Conservation (phyloP, 805 yeast genomes). For the Wickerhamomyces alni region DNA sequence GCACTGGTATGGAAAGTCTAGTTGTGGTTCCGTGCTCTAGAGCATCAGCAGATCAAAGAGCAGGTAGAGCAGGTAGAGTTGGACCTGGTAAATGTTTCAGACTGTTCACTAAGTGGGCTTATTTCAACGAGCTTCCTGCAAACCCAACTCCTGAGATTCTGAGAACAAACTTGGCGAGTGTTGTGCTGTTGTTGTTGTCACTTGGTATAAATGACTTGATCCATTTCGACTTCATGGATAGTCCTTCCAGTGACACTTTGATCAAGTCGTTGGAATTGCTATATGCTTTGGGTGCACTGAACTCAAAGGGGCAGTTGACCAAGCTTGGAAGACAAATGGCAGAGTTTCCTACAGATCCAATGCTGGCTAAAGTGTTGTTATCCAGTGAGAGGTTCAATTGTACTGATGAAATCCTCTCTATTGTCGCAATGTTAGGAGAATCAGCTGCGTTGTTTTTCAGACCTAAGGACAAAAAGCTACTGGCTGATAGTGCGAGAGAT, state of each 20-base stretch:
- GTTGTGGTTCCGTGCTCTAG: slow-evolving; percentile 84
- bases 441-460: slow-evolving; percentile 63
- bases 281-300: slow-evolving; percentile 85
- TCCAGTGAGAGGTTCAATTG: slow-evolving; percentile 57
- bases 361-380: slow-evolving; percentile 71
- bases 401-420: slow-evolving; percentile 60
- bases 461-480: slow-evolving; percentile 59
- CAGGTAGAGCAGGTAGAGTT: slow-evolving; percentile 98
- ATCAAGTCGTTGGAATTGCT: slow-evolving; percentile 72
- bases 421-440: slow-evolving; percentile 81
- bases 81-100: slow-evolving; percentile 95
- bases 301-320: slow-evolving; percentile 73
- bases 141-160: slow-evolving; percentile 91
- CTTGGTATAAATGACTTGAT: slow-evolving; percentile 81
- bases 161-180: slow-evolving; percentile 72
- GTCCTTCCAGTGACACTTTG: slow-evolving; percentile 71
- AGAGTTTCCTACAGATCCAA: slow-evolving; percentile 88
- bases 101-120: slow-evolving; percentile 80
- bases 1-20: slow-evolving; percentile 83
- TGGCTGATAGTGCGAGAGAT: slow-evolving; percentile 59
- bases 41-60: slow-evolving; percentile 94
- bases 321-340: slow-evolving; percentile 80
- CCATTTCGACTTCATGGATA: slow-evolving; percentile 85
- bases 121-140: slow-evolving; percentile 64
- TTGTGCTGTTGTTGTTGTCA: slow-evolving; percentile 70